Percentiles rank a stretch among this genome's conserved stretches.
Evolutionary conservation across 2,329 filamentous ascomycete species (phyloP).

Genomic region (Fusarium phyllophilum): DNA sequence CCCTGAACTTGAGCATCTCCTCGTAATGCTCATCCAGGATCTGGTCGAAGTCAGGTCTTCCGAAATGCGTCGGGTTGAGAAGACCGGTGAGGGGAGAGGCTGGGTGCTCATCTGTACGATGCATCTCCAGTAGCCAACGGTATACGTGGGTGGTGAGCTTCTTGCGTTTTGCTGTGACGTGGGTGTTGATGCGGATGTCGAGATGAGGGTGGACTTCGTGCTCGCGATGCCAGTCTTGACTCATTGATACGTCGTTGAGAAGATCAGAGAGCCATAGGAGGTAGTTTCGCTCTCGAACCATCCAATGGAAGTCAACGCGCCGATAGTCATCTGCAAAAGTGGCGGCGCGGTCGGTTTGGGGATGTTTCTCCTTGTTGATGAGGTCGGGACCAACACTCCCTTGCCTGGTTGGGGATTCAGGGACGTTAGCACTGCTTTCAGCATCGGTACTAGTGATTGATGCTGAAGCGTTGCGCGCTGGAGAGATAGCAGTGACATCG

Average conservation of each 20-base stretch:
- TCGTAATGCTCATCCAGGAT: constrained; percentile 66
- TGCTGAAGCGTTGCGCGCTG: background rate
- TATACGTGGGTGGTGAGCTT: constrained; percentile 65
- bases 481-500: background rate
- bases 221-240: constrained; percentile 51
- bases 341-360: constrained; percentile 25
- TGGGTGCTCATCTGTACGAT: constrained; percentile 61
- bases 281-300: constrained; percentile 65
- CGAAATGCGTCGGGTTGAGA: constrained; percentile 63
- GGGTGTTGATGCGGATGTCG: constrained; percentile 65
- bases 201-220: constrained; percentile 53
- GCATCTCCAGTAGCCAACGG: constrained; percentile 65
- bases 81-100: constrained; percentile 65
- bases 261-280: constrained; percentile 68
- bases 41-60: constrained; percentile 61
- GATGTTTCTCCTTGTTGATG: constrained; percentile 27
- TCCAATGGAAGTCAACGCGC: constrained; percentile 69
- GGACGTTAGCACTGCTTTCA: background rate
- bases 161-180: constrained; percentile 65
- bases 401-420: background rate
- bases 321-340: constrained; percentile 54
- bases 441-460: background rate
- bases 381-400: constrained; percentile 2
- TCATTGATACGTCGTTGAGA: constrained; percentile 59
- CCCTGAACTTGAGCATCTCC: constrained; percentile 57